A percentile compares a stretch with the other conserved stretches of the same genome.
Conservation (phyloP, 257 asterid genomes). For the Nicotiana sylvestris region DNA sequence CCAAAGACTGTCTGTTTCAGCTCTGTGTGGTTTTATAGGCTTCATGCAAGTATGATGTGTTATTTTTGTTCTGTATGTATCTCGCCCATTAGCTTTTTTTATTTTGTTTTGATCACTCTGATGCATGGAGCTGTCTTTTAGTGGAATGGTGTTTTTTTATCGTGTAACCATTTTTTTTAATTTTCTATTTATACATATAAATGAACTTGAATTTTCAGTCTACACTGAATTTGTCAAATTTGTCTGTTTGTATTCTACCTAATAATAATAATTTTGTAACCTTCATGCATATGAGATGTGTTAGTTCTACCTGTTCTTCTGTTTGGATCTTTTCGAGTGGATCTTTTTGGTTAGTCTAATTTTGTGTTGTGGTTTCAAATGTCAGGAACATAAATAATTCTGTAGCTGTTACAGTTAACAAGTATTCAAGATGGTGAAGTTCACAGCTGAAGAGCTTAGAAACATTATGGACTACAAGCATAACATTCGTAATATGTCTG, state of each 20-base stretch:
- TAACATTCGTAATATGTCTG: constrained; percentile 44
- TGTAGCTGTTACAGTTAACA: neutral
- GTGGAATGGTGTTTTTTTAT: neutral
- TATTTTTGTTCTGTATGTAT: neutral
- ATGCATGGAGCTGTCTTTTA: too few relatives aligned
- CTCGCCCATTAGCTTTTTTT: neutral
- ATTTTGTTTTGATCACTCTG: neutral
- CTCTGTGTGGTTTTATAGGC: neutral
- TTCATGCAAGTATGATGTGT: neutral
- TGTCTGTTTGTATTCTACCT: neutral
- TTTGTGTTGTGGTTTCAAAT: neutral
- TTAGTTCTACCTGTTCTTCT: neutral
- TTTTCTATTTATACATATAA: neutral
- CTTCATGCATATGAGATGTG: neutral
- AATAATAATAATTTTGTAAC: neutral
- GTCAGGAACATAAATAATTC: neutral
- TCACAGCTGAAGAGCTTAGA: constrained; percentile 37
- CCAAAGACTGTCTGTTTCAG: neutral
- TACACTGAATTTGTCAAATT: neutral
- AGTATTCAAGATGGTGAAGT: constrained; percentile 36
- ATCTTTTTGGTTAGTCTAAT: neutral
- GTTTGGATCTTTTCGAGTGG: neutral
- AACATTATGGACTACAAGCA: constrained; percentile 42
- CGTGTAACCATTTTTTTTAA: neutral
- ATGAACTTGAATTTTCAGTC: neutral